Evolutionary conservation across 116 monocot genomes (phyloP).

Genomic region (Dioscorea cayenensis): DNA sequence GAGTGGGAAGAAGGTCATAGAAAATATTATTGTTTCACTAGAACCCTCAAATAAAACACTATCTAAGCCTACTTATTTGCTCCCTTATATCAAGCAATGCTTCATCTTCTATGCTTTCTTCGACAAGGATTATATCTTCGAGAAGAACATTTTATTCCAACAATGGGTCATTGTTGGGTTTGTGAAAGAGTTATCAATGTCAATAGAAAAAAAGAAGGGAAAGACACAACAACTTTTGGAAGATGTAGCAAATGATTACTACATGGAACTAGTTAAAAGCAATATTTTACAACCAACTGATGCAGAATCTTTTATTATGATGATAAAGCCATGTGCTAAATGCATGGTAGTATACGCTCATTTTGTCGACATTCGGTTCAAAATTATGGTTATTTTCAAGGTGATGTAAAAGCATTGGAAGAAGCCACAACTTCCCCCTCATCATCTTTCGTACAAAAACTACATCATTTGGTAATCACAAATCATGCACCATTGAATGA

Average conservation of each 20-base stretch:
- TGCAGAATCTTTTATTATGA: neutral
- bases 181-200: neutral
- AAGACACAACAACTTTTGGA: neutral
- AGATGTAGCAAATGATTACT: slow-evolving; percentile 26
- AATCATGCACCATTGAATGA: too few relatives aligned
- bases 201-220: neutral
- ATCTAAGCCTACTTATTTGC: slow-evolving; percentile 14
- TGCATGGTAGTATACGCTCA: slow-evolving; percentile 25
- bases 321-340: too few relatives aligned
- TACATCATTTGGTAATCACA: too few relatives aligned
- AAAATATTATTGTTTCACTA: too few relatives aligned
- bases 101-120: slow-evolving; percentile 44
- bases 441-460: too few relatives aligned
- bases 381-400: too few relatives aligned
- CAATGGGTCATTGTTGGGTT: slow-evolving; percentile 24
- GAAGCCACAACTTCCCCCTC: too few relatives aligned
- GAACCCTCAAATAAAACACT: too few relatives aligned
- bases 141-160: neutral
- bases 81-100: slow-evolving; percentile 47
- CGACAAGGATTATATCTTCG: slow-evolving; percentile 23
- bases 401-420: too few relatives aligned
- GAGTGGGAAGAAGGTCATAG: too few relatives aligned
- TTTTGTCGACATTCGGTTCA: too few relatives aligned
- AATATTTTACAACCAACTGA: slow-evolving; percentile 16
- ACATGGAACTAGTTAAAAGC: slow-evolving; percentile 14